A percentile compares a stretch with the other conserved stretches of the same genome.
These are phyloP conservation scores for Penicillium sp. DNA, from an alignment of 2,329 filamentous ascomycete species.

Conservation along the genomic window DNA sequence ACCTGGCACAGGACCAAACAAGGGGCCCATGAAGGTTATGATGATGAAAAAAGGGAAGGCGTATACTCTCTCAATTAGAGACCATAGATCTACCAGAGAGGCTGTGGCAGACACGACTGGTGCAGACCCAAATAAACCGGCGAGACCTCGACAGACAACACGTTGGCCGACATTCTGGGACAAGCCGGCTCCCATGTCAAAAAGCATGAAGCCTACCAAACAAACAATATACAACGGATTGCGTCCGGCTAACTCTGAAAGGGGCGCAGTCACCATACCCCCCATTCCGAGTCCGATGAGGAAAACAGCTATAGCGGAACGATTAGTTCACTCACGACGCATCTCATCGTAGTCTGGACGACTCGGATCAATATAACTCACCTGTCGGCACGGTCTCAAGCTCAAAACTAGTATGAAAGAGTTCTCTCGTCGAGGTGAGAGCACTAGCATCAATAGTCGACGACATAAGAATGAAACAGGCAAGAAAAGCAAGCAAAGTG, in stretches of 20 bases:
- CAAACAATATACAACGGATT: constrained; percentile 9
- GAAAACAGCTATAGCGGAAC: constrained; percentile 10
- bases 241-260: constrained; percentile 12
- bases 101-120: constrained; percentile 10
- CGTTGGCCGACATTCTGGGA: constrained; percentile 53
- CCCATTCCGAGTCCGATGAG: constrained; percentile 8
- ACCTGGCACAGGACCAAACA: constrained; percentile 49
- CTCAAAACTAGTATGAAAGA: constrained; percentile 18
- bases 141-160: constrained; percentile 46
- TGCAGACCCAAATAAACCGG: constrained; percentile 9
- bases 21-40: constrained; percentile 43
- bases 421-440: constrained; percentile 41
- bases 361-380: constrained; percentile 36
- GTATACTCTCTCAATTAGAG: constrained; percentile 11
- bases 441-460: constrained; percentile 56
- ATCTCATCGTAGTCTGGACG: background rate
- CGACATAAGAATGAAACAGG: constrained; percentile 53
- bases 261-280: background rate
- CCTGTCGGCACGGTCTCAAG: constrained; percentile 47
- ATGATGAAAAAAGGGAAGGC: constrained; percentile 21
- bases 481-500: constrained; percentile 35
- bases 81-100: constrained; percentile 13
- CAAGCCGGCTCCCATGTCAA: constrained; percentile 54
- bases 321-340: background rate
- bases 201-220: constrained; percentile 50